These are phyloP conservation scores for Thinopyrum elongatum DNA, from an alignment of 176 grass and related monocot genomes.

Conservation along the genomic window DNA sequence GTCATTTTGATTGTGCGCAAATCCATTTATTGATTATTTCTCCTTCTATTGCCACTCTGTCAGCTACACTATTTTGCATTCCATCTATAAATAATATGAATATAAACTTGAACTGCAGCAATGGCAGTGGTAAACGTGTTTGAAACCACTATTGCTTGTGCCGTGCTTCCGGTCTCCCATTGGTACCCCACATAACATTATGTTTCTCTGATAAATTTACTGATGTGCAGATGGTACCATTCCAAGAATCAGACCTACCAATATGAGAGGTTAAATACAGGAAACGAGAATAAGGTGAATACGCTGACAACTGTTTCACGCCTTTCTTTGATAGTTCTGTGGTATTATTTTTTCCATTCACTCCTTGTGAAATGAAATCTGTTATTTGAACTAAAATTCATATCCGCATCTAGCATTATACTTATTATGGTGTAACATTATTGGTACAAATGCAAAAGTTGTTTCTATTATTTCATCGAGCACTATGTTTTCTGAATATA, in stretches of 20 bases:
- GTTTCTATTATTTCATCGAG: conserved; percentile 19
- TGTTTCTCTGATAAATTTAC: conserved; percentile 11
- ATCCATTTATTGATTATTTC: neutral
- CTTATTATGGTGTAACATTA: neutral
- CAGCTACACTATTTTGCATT: neutral
- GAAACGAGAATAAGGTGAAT: conserved; percentile 31
- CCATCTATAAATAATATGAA: neutral
- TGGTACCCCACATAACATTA: neutral
- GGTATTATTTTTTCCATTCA: neutral
- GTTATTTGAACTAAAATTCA: neutral
- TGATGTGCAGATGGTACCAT: conserved; percentile 30
- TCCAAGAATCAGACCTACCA: neutral
- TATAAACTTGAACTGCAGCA: neutral
- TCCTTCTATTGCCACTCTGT: neutral
- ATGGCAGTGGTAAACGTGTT: neutral
- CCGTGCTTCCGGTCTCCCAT: neutral
- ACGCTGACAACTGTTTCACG: neutral
- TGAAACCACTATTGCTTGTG: neutral
- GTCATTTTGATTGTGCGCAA: neutral
- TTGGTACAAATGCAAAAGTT: neutral
- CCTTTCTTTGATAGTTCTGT: neutral
- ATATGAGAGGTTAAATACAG: neutral
- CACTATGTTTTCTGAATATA: neutral
- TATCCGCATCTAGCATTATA: conserved; percentile 4
- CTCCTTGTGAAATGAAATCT: neutral